Conservation (phyloP, 2,329 filamentous ascomycete genomes). For the Ophiostoma novo-ulmi region DNA sequence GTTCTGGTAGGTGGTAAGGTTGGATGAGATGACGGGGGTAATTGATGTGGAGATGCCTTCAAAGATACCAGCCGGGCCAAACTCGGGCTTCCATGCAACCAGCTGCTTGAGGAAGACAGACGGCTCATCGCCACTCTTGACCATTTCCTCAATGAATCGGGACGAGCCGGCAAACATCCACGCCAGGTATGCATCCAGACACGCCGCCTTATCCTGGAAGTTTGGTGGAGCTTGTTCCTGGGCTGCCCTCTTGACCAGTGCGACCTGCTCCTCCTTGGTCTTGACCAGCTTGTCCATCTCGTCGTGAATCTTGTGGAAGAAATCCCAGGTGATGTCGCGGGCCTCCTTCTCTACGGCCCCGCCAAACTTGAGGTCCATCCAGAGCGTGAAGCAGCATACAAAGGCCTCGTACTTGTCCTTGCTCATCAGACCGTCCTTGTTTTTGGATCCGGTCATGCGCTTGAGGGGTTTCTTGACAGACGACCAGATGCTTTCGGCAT, state of each 20-base stretch:
- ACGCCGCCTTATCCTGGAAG: neutral
- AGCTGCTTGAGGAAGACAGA: conserved; percentile 20
- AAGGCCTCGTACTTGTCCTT: conserved; percentile 34
- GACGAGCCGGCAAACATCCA: conserved; percentile 27
- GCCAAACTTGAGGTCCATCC: conserved; percentile 31
- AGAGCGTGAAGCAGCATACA: conserved; percentile 32
- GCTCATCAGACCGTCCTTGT: conserved; percentile 24
- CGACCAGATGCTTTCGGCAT: conserved; percentile 31
- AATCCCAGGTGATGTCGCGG: conserved; percentile 29
- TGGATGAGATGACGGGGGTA: conserved; percentile 4
- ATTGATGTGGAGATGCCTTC: neutral
- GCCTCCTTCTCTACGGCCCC: conserved; percentile 31
- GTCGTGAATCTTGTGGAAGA: conserved; percentile 31
- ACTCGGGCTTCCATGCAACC: conserved; percentile 20
- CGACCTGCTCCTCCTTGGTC: conserved; percentile 13
- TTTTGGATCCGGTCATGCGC: neutral
- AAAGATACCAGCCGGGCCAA: neutral
- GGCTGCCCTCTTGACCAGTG: conserved; percentile 4
- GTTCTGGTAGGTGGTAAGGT: conserved; percentile 18
- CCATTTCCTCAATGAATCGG: conserved; percentile 25
- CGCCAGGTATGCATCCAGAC: conserved; percentile 20
- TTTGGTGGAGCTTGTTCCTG: neutral
- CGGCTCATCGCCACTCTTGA: conserved; percentile 18
- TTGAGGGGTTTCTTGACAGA: conserved; percentile 15
- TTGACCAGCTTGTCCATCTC: conserved; percentile 19